Conservation (phyloP, 805 yeast species). For the Lachancea kluyveri region DNA sequence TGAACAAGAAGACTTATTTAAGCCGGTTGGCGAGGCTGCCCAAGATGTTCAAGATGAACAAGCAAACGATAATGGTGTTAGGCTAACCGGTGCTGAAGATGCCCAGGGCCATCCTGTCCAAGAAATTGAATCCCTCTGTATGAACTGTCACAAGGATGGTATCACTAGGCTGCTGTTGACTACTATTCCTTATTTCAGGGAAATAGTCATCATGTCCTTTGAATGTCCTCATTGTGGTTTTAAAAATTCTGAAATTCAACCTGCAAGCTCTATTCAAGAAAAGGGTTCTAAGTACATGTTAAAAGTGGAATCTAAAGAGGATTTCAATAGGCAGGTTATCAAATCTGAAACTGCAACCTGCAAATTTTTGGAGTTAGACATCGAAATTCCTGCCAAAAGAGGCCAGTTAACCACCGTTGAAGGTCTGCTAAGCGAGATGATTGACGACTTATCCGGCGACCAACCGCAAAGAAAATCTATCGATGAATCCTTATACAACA, state of each 20-base stretch:
- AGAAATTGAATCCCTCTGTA: constrained; percentile 90
- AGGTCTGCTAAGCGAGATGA: constrained; percentile 80
- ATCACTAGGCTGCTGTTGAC: constrained; percentile 79
- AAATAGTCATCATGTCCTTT: constrained; percentile 89
- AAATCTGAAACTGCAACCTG: constrained; percentile 83
- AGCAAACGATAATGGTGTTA: constrained; percentile 38
- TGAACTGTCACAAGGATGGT: constrained; percentile 90
- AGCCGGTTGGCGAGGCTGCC: constrained; percentile 56
- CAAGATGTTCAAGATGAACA: constrained; percentile 37
- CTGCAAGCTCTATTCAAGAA: constrained; percentile 89
- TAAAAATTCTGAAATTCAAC: constrained; percentile 87
- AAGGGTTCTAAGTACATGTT: constrained; percentile 74
- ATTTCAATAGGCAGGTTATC: constrained; percentile 85
- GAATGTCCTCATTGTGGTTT: constrained; percentile 93
- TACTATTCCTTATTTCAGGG: constrained; percentile 84
- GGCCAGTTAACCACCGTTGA: constrained; percentile 93
- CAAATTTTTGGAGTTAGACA: constrained; percentile 74
- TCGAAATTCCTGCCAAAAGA: constrained; percentile 91
- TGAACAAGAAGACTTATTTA: constrained; percentile 39
- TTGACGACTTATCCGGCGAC: constrained; percentile 70
- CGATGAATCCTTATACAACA: constrained; percentile 69
- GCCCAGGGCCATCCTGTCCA: constrained; percentile 91
- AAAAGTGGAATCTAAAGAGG: constrained; percentile 60
- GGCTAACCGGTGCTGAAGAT: constrained; percentile 71
- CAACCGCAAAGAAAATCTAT: constrained; percentile 71